Base-by-base conservation (phyloP, 2,329 filamentous ascomycete genomes). In the Chalara sp. region DNA sequence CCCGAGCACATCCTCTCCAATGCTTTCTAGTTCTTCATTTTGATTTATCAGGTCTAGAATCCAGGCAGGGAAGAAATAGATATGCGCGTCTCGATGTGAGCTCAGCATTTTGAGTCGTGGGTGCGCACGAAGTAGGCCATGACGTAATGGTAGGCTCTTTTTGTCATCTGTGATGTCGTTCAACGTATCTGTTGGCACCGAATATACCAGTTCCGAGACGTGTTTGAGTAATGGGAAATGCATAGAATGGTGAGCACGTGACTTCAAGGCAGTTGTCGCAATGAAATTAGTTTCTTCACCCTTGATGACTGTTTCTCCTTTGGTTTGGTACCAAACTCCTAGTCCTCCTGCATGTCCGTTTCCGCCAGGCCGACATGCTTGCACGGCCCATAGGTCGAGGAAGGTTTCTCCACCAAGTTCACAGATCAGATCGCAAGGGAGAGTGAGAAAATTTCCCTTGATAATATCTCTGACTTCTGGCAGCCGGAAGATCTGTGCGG, bases 31-130 rank as follows among this genome's bases (percentile, higher is more conserved):
- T 8, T 79, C 83, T 32, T 91, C 85, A 61, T 96, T 95, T 55
- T 78, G 75, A 52, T 81, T 79, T 41, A 95, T 81, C 67, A 96
- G 87, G 49, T 95, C 85, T 62, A 96, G 80, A 6, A 95, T 79
- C 92, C 93, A 97, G 58, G 82, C 83, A 0, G 93, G 93, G 58
- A 99, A 88, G 56, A 99, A 82, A 68, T 99, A 99, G 52, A 97
- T 86, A 65, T 97, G 92, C 0, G 92, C 88, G 66, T 97, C 92
- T 41, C 93, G 81, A 66, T 95, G 86, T 4, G 84, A 89, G 11
- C 84, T 92, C 53, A 91, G 76, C 76, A 96, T 86, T 60, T 85
- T 85, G 41, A 95, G 75, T 33, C 82, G 81, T 7, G 88, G 83
- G 62, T 95, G 84, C 57, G 81, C 81, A 52, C 82, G 79, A 10